Base-by-base conservation (phyloP, 768 basidiomycete genomes). In the Mycena polygramma region DNA sequence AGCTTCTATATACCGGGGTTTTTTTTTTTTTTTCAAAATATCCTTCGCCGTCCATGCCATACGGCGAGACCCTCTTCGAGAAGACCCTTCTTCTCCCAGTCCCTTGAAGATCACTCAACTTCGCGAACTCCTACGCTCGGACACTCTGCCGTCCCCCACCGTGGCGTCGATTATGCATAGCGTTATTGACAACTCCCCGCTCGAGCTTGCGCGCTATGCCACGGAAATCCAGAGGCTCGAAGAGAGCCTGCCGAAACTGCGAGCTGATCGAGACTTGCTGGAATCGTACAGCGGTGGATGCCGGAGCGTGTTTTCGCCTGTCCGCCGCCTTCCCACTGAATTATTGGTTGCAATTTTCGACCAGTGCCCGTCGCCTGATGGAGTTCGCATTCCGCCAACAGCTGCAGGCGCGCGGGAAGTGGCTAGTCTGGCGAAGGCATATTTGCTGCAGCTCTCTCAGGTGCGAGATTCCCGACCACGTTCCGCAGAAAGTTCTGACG, bases 321-420 rank as follows among this genome's bases (percentile, higher is more conserved):
- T 57, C 11, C 52, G 67, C 7, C 58, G 60, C 4, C 53, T 68
- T 45, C 66, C 59, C 2, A 20, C 36, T 13, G 59, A 68, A 43
- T 22, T 68, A 9, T 36, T 68, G 26, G 30, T n/a, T n/a, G 67
- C 53, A 30, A 58, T 68, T 9, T 63, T 68, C 53, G 60, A 63
- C 20, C 43, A 48, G 52, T 37, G 39, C 8, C 3, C 59, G 8
- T 53, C 41, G 26, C 35, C 36, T 4, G 11, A 48, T 9, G 54
- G 19, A n/a, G 1, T 35, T 17, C 6, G 0, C 7, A n/a, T 57
- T 3, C 20, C 35, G 22, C 26, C 26, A n/a, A 19, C 51, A 5
- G 43, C 39, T 5, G 6, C 30, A 30, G 30, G 30, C 30, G 37
- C 59, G 8, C 30, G 36, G 14, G 14, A 26, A 19, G 22, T 46